Percentiles rank a stretch among this genome's conserved stretches.
phyloP scores from a whole-genome alignment of 257 asterid genomes.

The Penstemon eatonii region DNA sequence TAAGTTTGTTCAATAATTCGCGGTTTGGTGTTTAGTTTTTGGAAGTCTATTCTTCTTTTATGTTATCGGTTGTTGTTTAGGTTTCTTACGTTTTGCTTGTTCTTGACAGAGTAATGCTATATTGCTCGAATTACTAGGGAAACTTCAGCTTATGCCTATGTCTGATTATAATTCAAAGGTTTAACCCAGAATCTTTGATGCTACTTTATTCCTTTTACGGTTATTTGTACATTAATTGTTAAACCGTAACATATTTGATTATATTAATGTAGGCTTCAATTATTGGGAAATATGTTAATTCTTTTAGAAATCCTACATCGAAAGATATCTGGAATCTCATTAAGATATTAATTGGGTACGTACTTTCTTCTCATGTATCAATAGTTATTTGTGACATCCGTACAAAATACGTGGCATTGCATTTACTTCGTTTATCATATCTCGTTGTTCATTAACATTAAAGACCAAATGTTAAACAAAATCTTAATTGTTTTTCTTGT shows the following conservation, averaged over 20 bases:
- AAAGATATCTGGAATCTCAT: conserved; percentile 54
- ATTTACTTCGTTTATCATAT: no score
- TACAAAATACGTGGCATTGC: not conserved
- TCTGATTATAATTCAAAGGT: conserved; percentile 71
- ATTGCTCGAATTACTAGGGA: conserved; percentile 57
- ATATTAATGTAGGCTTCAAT: conserved; percentile 48
- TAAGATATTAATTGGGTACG: conserved; percentile 57
- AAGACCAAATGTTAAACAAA: not conserved
- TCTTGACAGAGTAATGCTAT: conserved; percentile 50
- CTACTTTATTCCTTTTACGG: not conserved
- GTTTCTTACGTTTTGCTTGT: conserved; percentile 19
- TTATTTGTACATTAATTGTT: not conserved
- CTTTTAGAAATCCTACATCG: conserved; percentile 52
- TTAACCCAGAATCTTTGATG: conserved; percentile 18
- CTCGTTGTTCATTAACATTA: no score
- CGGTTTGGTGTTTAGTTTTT: not conserved
- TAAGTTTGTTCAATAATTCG: not conserved
- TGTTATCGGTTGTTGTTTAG: conserved; percentile 18
- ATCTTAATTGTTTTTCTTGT: not conserved
- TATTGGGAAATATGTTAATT: conserved; percentile 65
- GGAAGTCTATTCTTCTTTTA: not conserved
- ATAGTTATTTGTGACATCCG: not conserved
- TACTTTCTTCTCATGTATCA: conserved; percentile 10
- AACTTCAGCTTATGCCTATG: conserved; percentile 61
- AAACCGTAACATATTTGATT: conserved; percentile 21